These are phyloP conservation scores for Eutrema japonicum DNA, from an alignment of 345 rosid species.

Conservation along the genomic window DNA sequence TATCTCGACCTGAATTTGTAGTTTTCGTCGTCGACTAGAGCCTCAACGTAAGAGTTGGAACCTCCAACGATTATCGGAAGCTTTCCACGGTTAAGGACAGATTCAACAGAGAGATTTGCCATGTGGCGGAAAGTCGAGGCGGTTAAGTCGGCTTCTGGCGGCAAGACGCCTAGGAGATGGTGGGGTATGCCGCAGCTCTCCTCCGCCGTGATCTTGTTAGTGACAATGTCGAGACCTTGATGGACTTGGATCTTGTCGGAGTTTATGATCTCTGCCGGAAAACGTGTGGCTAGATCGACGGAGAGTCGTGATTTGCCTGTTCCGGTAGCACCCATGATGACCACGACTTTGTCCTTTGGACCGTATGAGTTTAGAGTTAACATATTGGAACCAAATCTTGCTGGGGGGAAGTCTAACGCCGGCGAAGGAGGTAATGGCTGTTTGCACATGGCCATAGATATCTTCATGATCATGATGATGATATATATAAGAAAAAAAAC, in stretches of 20 bases:
- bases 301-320: slow-evolving; percentile 79
- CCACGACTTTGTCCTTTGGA: slow-evolving; percentile 60
- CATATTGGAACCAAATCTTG: slow-evolving; percentile 44
- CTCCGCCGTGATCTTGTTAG: slow-evolving; percentile 67
- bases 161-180: slow-evolving; percentile 60
- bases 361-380: slow-evolving; percentile 41
- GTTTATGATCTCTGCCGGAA: slow-evolving; percentile 69
- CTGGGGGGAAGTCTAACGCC: slow-evolving; percentile 30
- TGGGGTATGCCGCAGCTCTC: slow-evolving; percentile 68
- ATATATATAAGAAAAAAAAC: background rate
- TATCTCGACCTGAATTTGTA: slow-evolving; percentile 52
- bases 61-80: slow-evolving; percentile 83
- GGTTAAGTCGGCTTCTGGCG: slow-evolving; percentile 60
- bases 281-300: slow-evolving; percentile 65
- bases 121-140: slow-evolving; percentile 51
- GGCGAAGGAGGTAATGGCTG: slow-evolving; percentile 46
- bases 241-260: slow-evolving; percentile 81
- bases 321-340: slow-evolving; percentile 77
- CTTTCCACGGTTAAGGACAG: slow-evolving; percentile 47
- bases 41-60: slow-evolving; percentile 73
- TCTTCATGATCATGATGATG: slow-evolving; percentile 41
- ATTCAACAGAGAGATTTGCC: slow-evolving; percentile 54
- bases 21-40: slow-evolving; percentile 54
- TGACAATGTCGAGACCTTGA: slow-evolving; percentile 63
- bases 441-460: slow-evolving; percentile 48